Conservation (phyloP, 164 flowering plant species). For the Dillenia suffruticosa region DNA sequence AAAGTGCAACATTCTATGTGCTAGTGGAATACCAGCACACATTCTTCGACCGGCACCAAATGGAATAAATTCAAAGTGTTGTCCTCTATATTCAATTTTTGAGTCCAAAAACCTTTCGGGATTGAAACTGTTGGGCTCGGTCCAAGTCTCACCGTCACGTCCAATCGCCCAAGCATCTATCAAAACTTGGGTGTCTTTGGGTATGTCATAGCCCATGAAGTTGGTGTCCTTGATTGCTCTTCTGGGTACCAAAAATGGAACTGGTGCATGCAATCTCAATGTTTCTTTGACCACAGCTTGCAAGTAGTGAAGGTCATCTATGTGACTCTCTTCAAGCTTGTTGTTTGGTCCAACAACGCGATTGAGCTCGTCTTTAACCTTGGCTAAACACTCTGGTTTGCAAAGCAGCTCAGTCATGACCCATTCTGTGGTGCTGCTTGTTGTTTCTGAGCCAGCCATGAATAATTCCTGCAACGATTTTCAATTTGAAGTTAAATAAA, state of each 20-base stretch:
- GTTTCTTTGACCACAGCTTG: constrained; percentile 57
- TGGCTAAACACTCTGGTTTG: constrained; percentile 30
- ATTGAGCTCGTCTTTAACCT: constrained; percentile 37
- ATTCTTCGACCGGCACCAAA: constrained; percentile 61
- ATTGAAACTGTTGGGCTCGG: constrained; percentile 34
- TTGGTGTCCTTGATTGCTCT: constrained; percentile 30
- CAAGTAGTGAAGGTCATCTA: constrained; percentile 38
- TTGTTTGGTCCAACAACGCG: constrained; percentile 25
- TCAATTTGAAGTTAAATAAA: too few species aligned
- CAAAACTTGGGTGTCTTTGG: constrained; percentile 42
- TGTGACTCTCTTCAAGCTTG: constrained; percentile 38
- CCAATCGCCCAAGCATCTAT: constrained; percentile 62
- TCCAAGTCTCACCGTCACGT: constrained; percentile 49
- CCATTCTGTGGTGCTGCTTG: constrained; percentile 62
- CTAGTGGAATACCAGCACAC: constrained; percentile 51
- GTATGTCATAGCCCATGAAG: constrained; percentile 44
- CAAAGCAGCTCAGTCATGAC: constrained; percentile 57
- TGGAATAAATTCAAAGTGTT: constrained; percentile 38
- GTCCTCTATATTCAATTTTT: constrained; percentile 39
- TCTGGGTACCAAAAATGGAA: constrained; percentile 52
- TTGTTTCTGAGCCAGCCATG: constrained; percentile 53
- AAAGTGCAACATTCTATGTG: constrained; percentile 31
- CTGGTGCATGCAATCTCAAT: constrained; percentile 48
- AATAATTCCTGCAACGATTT: constrained; percentile 37
- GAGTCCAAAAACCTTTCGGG: constrained; percentile 53